These are phyloP conservation scores for Cicer bijugum DNA, from an alignment of 306 rosid species.

Conservation along the genomic window DNA sequence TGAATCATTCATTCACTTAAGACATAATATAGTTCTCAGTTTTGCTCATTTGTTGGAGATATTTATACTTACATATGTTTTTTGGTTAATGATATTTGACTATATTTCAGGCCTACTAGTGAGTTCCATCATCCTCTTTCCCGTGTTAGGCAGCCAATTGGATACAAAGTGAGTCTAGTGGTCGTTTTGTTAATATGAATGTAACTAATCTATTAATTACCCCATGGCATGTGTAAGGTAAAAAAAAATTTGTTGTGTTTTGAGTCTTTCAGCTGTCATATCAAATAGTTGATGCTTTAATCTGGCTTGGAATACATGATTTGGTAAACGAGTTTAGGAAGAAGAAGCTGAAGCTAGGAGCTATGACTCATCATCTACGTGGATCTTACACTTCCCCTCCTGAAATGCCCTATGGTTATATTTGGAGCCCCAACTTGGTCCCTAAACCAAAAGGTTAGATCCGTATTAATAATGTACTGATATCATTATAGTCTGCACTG, in stretches of 20 bases:
- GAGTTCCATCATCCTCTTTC: constrained; percentile 96
- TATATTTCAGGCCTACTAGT: constrained; percentile 76
- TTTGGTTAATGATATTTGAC: constrained; percentile 27
- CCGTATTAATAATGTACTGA: constrained; percentile 33
- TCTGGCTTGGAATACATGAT: constrained; percentile 96
- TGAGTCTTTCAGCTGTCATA: constrained; percentile 80
- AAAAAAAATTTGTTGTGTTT: neutral
- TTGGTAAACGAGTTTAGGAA: constrained; percentile 84
- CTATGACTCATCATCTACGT: constrained; percentile 74
- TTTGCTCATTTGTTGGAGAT: constrained; percentile 21
- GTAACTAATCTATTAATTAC: constrained; percentile 27
- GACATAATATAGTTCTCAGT: constrained; percentile 27
- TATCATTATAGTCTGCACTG: constrained; percentile 34
- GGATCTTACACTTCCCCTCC: constrained; percentile 64
- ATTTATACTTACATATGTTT: constrained; percentile 12
- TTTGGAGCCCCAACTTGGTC: constrained; percentile 98
- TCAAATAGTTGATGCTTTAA: constrained; percentile 81
- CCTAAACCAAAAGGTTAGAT: constrained; percentile 90
- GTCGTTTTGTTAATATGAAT: constrained; percentile 28
- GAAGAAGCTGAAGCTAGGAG: constrained; percentile 77
- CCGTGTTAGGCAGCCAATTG: constrained; percentile 73
- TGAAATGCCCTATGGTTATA: constrained; percentile 77
- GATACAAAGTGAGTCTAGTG: constrained; percentile 68
- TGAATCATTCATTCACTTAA: constrained; percentile 34
- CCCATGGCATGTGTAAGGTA: constrained; percentile 31